These are phyloP conservation scores for Fraxinus albicans DNA, from an alignment of 305 asterid genomes.

Conservation along the genomic window DNA sequence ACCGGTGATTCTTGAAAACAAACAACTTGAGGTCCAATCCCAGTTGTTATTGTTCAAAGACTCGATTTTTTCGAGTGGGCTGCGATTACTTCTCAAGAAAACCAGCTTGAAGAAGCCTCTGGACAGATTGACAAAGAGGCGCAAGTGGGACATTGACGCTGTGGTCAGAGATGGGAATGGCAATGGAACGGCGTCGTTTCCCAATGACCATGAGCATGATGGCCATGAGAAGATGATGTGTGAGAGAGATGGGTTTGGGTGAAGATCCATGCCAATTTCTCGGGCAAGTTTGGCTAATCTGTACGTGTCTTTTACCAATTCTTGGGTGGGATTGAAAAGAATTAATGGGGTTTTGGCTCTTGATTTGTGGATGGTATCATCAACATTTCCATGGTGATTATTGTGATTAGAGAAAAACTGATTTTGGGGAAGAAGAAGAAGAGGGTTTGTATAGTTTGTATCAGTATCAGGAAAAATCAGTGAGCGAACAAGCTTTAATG, in stretches of 20 bases:
- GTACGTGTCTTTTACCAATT: conserved; percentile 50
- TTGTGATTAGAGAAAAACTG: conserved; percentile 22
- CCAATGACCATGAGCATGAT: conserved; percentile 33
- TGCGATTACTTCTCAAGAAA: conserved; percentile 36
- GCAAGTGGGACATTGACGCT: conserved; percentile 55
- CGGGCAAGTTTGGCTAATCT: conserved; percentile 52
- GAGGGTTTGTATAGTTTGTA: conserved; percentile 41
- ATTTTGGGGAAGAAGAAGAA: conserved; percentile 27
- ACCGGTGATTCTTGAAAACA: conserved; percentile 34
- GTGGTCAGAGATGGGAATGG: conserved; percentile 68
- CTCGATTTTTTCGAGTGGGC: conserved; percentile 37
- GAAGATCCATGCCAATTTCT: conserved; percentile 62
- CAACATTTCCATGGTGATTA: conserved; percentile 6
- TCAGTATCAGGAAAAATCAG: conserved; percentile 37
- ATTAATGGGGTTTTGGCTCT: conserved; percentile 41
- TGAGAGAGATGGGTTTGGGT: conserved; percentile 61
- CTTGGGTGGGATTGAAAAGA: conserved; percentile 54
- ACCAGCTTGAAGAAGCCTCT: conserved; percentile 63
- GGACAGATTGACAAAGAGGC: conserved; percentile 48
- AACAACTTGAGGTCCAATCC: conserved; percentile 42
- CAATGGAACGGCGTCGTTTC: conserved; percentile 49
- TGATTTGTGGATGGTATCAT: conserved; percentile 14
- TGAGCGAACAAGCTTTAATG: conserved; percentile 44
- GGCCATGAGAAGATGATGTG: conserved; percentile 71
- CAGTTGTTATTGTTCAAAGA: conserved; percentile 43